Evolutionary conservation across 108 stramenopile genomes (phyloP), one percentile per base, ranked within the genome.

Genomic region (Conticribra weissflogii): DNA sequence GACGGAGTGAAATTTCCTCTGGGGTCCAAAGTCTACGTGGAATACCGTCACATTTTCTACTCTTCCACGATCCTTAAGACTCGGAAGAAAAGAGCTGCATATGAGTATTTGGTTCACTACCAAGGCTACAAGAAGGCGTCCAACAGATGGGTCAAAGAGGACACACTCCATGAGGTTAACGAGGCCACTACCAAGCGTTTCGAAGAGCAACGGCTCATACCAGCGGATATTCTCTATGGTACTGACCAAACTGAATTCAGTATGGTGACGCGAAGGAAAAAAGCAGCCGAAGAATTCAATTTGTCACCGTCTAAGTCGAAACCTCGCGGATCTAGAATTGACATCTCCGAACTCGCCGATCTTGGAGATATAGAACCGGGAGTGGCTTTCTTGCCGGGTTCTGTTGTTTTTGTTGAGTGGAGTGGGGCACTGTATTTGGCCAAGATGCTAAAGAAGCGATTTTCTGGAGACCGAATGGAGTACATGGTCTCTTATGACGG

Each of bases 51-150:
- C 5, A 51, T 82, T 31, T 63, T 82, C 23, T 82, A 82, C 30
- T 60, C 61, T 8, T 76, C 81, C 34, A 82, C 72, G 36, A 63
- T 82, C 23, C 46, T 82, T 22, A 66, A 82, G 29, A 30, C 59
- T 0, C 64, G 81, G 47, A 44, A 34, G 3, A 82, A 74, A 53
- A 56, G 71, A 14, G 29, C 64, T 19, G 22, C 1, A 22, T 54
- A 28, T 28, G 81, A 82, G 44, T 82, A 74, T 46, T 58, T 78
- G 27, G 77, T 82, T 8, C 81, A 82, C 50, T 82, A 82, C 24
- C 76, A 82, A 49, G 81, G 81, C 5, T 82, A 63, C 62, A 82
- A 82, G 45, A 82, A 78, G 29, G 62, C 81, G 12, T 66, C 81
- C 8, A 71, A 82, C 47, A 47, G 71, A 73, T 82, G 81, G 81